Base-by-base conservation (phyloP, 768 basidiomycete genomes). In the Russula sp. region DNA sequence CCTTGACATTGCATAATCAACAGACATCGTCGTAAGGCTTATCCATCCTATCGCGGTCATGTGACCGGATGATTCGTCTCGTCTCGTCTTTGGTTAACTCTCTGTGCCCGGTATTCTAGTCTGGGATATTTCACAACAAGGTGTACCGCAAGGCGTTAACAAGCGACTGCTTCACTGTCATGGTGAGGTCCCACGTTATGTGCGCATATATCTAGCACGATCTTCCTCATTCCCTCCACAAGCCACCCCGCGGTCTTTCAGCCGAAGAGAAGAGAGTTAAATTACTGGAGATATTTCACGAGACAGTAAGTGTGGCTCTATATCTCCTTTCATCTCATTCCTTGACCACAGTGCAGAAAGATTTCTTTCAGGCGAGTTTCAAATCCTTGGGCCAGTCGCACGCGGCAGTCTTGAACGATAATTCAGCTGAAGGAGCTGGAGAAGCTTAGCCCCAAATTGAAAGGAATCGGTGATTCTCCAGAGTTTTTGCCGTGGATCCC, bases 231-330 rank as follows among this genome's bases (percentile, higher is more conserved):
- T 27, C 22, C 22, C 22, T 27, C 22, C 22, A 27, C 22, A 27
- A 64, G 64, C 64, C 67, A 32, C 61, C 67, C 39, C 65, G 67
- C 39, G 94, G 94, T 69, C 78, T 97, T 40, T 94, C 91, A 22
- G 83, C 81, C 6, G 92, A 95, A 69, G 94, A 96, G 74, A 97
- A 27, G 22, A 27, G 22, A 27, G 22, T 27, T 27, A 27, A 27
- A 27, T 27, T 27, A 27, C 22, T 27, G 22, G 94, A 95, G 75
- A 91, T 98, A 68, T 95, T 98, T 70, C 92, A 94, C 69, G 94
- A 98, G 74, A 87, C 88, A 18, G 94, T 91, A 70, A 63, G 73
- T 65, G 31, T 18, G 0, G 40, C 10, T 53, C 14, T 27, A 53
- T 39, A n/a, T 37, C 22, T 0, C 50, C 20, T 40, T 9, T 54